Conservation (phyloP, 345 rosid genomes). For the Eutrema heterophyllum region DNA sequence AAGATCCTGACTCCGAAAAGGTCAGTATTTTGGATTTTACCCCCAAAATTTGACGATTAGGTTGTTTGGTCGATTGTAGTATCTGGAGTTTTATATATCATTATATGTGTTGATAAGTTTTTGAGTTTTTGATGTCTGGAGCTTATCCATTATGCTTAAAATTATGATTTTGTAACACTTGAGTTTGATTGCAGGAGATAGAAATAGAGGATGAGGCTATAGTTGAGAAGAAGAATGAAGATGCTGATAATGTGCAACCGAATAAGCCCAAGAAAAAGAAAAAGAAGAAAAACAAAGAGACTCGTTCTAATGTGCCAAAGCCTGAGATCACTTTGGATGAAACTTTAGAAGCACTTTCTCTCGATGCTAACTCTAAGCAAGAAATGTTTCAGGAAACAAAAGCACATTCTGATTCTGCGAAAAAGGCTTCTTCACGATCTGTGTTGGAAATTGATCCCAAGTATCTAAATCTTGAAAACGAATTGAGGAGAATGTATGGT, state of each 20-base stretch:
- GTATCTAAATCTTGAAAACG: conserved; percentile 71
- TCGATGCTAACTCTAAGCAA: conserved; percentile 33
- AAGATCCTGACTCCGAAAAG: conserved; percentile 27
- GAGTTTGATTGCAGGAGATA: conserved; percentile 37
- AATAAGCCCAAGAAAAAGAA: conserved; percentile 82
- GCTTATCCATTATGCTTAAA: not conserved
- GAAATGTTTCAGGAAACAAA: conserved; percentile 31
- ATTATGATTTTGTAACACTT: not conserved
- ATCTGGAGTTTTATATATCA: not conserved
- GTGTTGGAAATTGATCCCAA: conserved; percentile 65
- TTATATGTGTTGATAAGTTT: not conserved
- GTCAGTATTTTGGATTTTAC: conserved; percentile 12
- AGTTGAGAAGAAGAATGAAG: conserved; percentile 25
- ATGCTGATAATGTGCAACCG: not conserved
- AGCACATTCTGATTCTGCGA: conserved; percentile 15
- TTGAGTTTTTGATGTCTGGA: not conserved
- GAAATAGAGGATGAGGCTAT: conserved; percentile 34
- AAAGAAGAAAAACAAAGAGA: conserved; percentile 65
- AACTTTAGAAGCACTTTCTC: conserved; percentile 41
- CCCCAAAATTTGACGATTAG: not conserved
- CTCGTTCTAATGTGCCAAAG: conserved; percentile 28
- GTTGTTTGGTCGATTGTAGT: not conserved
- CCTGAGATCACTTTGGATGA: conserved; percentile 40
- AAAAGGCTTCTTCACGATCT: conserved; percentile 27
- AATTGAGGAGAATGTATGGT: conserved; percentile 74